Conservation (phyloP, 2,329 filamentous ascomycete species). For the Mariannaea sp. region DNA sequence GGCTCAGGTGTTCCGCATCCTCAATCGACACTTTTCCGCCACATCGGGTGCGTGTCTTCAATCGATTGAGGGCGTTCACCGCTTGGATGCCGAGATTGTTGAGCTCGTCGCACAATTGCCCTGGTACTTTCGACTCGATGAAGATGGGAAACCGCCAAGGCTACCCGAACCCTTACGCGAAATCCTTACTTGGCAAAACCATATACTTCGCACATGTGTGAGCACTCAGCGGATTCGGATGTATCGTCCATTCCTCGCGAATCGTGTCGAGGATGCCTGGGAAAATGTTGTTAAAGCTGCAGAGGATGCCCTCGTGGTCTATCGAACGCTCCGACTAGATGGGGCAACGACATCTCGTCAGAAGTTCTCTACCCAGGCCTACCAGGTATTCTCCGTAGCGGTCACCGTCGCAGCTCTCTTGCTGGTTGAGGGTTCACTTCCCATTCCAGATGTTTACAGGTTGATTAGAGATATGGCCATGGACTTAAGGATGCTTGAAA, state of each 20-base stretch:
- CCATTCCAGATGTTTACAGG: slow-evolving; percentile 15
- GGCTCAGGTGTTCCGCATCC: slow-evolving; percentile 19
- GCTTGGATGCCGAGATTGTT: slow-evolving; percentile 16
- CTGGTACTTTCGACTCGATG: slow-evolving; percentile 21
- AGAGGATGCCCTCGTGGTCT: slow-evolving; percentile 14
- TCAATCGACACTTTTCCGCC: slow-evolving; percentile 14
- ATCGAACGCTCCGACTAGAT: slow-evolving; percentile 6
- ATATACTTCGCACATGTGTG: slow-evolving; percentile 26
- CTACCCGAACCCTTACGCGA: slow-evolving; percentile 13
- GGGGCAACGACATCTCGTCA: slow-evolving; percentile 11
- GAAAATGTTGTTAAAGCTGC: slow-evolving; percentile 21
- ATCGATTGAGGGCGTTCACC: slow-evolving; percentile 12
- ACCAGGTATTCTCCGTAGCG: slow-evolving; percentile 22
- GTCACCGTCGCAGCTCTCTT: slow-evolving; percentile 20
- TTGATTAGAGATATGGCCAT: slow-evolving; percentile 19
- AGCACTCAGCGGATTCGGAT: slow-evolving; percentile 30
- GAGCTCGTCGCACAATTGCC: slow-evolving; percentile 13
- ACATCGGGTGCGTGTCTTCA: background rate
- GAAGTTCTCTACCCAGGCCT: slow-evolving; percentile 20
- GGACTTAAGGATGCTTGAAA: slow-evolving; percentile 13
- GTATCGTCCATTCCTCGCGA: slow-evolving; percentile 19
- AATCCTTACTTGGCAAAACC: slow-evolving; percentile 22
- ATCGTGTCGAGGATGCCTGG: slow-evolving; percentile 16
- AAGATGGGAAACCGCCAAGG: slow-evolving; percentile 10
- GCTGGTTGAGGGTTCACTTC: slow-evolving; percentile 20